Conservation (phyloP, 257 asterid species). For the Scutellaria galericulata region DNA sequence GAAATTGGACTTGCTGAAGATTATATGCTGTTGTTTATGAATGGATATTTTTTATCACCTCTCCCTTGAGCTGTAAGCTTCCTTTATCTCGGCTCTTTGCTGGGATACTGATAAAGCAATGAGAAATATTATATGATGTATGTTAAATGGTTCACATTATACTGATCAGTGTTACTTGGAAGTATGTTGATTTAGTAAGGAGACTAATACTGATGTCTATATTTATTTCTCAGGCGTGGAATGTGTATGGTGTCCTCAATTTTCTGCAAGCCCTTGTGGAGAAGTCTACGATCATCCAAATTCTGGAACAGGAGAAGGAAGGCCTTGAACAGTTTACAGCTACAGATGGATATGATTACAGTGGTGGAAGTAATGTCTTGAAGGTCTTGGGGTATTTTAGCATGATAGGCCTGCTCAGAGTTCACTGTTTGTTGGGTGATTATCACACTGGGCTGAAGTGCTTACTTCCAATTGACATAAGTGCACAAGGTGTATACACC, state of each 20-base stretch:
- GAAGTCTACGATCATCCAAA: constrained; percentile 82
- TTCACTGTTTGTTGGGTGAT: constrained; percentile 98
- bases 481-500: constrained; percentile 88
- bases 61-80: constrained; percentile 1
- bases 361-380: constrained; percentile 96
- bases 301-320: constrained; percentile 87
- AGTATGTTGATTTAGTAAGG: background rate
- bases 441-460: constrained; percentile 95
- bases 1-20: background rate
- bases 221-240: constrained; percentile 74
- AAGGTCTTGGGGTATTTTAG: constrained; percentile 96
- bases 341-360: constrained; percentile 92
- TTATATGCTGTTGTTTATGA: background rate
- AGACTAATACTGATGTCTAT: background rate
- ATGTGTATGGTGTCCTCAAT: constrained; percentile 94
- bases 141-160: background rate
- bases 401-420: constrained; percentile 97
- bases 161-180: background rate
- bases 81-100: background rate
- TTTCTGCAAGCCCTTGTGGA: constrained; percentile 93
- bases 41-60: background rate
- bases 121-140: background rate
- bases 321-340: constrained; percentile 92
- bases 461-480: constrained; percentile 83
- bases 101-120: background rate